Evolutionary conservation across 768 basidiomycete species (phyloP).

Genomic region (Boletellus emodensis): DNA sequence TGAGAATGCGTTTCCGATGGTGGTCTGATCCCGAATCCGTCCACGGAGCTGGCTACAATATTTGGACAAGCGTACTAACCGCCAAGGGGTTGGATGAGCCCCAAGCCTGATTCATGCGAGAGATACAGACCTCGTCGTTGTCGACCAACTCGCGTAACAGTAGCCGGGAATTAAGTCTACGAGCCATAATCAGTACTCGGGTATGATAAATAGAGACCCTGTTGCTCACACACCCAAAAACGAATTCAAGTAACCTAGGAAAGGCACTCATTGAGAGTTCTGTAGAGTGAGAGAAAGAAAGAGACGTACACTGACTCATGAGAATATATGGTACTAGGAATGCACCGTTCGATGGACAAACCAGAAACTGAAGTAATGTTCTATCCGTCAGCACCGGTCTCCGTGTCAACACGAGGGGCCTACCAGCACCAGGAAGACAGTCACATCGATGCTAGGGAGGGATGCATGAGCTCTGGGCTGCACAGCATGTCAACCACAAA

Average conservation of each 20-base stretch:
- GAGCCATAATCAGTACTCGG: background rate
- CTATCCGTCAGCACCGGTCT: background rate
- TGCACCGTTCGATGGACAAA: conserved; percentile 33
- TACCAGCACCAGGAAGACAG: conserved; percentile 26
- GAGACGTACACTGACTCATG: conserved; percentile 34
- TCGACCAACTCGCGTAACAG: conserved; percentile 27
- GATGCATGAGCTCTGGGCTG: background rate
- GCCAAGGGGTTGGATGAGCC: background rate
- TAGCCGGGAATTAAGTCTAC: conserved; percentile 28
- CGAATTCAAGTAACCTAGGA: conserved; percentile 36
- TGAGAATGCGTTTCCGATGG: conserved; percentile 5
- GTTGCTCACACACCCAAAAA: conserved; percentile 34
- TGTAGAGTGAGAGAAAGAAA: background rate
- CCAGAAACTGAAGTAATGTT: conserved; percentile 26
- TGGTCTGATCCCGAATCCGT: conserved; percentile 15
- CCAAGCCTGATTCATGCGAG: background rate
- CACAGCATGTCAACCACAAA: background rate
- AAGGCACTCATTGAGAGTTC: background rate
- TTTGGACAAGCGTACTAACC: conserved; percentile 23
- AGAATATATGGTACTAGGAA: conserved; percentile 37
- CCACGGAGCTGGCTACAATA: conserved; percentile 20
- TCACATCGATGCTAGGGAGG: conserved; percentile 28
- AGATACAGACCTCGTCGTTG: conserved; percentile 21
- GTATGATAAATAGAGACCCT: too few species aligned
- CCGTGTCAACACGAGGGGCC: background rate